Evolutionary conservation across 73 alveolate genomes (phyloP), one percentile per base, ranked within the genome.

Genomic region (Uronychia binucleata): DNA sequence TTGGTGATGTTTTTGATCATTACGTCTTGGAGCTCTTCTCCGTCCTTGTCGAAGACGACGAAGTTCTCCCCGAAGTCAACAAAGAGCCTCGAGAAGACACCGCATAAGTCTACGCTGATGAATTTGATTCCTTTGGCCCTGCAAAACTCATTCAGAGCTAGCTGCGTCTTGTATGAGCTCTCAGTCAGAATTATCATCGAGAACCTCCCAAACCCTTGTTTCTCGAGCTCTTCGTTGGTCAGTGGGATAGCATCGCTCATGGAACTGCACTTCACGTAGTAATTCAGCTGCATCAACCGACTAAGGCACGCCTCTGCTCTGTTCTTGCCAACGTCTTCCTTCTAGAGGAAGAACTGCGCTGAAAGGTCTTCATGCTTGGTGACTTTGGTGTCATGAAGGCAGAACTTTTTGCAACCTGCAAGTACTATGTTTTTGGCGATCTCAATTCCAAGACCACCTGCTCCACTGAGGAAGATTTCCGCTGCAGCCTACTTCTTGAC

Each of bases 361-460:
- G 86, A 26, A 74, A 93, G 89, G 84, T 94, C 98, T 79, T 88
- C 86, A 79, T 60, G 90, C 25, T 88, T 77, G 14, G 95, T 93
- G 27, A 78, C 80, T 84, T 93, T 96, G 67, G 89, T 85, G 86
- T 96, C 98, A 91, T 91, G 98, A 29, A 97, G 85, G 26, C 96
- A 93, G 81, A 97, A 88, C 31, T 90, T 86, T 82, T 96, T 96
- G 81, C 98, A 96, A 75, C 99, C 99, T 30, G 97, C 88, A 75
- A 97, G 88, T 28, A 97, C 98, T 58, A 97, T 77, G 84, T 97
- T 97, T 93, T 97, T 97, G 8, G 99, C 97, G 31, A 96, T 92
- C 91, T 96, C 99, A 80, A 96, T 93, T 79, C 99, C 99, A 28
- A 96, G 89, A 26, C 98, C 95, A 1, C 98, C 98, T 0, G 96